These are phyloP conservation scores for Uronychia setigera DNA, from an alignment of 73 alveolate species.

Conservation along the genomic window DNA sequence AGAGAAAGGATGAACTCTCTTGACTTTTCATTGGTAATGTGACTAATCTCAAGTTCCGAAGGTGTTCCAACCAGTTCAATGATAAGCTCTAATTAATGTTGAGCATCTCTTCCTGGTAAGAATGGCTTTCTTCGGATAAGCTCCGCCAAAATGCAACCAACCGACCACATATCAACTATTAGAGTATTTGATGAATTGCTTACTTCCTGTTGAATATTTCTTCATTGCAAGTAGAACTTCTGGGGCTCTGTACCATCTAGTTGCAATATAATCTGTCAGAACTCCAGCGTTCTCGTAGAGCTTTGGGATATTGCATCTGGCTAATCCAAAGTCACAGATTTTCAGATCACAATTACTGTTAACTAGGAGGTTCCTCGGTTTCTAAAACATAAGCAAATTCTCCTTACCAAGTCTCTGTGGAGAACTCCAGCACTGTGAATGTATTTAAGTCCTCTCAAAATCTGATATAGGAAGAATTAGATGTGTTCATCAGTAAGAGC, in stretches of 20 bases:
- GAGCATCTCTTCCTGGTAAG: slow-evolving; percentile 87
- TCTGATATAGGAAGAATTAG: slow-evolving; percentile 94
- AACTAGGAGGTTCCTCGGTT: slow-evolving; percentile 82
- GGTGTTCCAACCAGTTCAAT: slow-evolving; percentile 91
- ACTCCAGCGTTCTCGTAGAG: slow-evolving; percentile 53
- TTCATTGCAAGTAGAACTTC: slow-evolving; percentile 57
- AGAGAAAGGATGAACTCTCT: neutral
- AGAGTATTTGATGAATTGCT: slow-evolving; percentile 36
- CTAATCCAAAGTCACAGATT: slow-evolving; percentile 93
- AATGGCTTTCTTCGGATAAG: slow-evolving; percentile 80
- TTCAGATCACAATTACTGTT: slow-evolving; percentile 90
- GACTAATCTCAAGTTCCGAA: neutral
- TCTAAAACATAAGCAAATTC: neutral
- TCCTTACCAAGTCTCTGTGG: slow-evolving; percentile 80
- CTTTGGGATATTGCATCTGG: slow-evolving; percentile 55
- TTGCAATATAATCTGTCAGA: slow-evolving; percentile 72
- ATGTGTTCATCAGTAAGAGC: slow-evolving; percentile 96
- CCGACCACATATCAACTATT: slow-evolving; percentile 91
- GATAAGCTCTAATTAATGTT: slow-evolving; percentile 84
- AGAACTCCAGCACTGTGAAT: slow-evolving; percentile 93
- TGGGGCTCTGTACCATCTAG: slow-evolving; percentile 82
- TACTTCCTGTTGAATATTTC: slow-evolving; percentile 1
- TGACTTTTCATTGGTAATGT: neutral
- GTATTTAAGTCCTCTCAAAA: slow-evolving; percentile 91
- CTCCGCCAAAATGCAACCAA: slow-evolving; percentile 96